Evolutionary conservation across 2,329 filamentous ascomycete species (phyloP), one percentile per base, ranked within the genome.

Genomic region (Triangularia setosa): DNA sequence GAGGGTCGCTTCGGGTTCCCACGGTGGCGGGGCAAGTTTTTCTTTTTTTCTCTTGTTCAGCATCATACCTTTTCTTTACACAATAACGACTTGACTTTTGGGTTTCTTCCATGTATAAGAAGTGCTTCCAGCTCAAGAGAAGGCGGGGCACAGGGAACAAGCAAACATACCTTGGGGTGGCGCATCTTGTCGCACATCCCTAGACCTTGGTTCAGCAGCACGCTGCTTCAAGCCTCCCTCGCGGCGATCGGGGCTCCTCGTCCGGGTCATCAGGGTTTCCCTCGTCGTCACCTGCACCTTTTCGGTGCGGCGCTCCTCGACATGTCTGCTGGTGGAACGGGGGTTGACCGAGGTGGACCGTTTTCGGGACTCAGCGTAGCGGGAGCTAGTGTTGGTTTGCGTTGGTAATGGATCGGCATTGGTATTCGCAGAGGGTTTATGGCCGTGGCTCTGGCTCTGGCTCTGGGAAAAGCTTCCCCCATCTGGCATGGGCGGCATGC

Each of bases 1-100:
- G 23, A 98, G 79, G 0, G 85, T 89, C 8, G 88, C 94, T 73
- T 92, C 85, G 0, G 95, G 94, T 63, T 87, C 88, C 95, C 95
- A 98, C 72, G 80, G 78, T 68, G 77, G 80, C 81, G 70, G 65
- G 52, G 21, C 58, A 7, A 64, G 72, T 71, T 68, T 63, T 54
- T 61, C 69, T 67, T 52, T 28, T 27, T 64, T 60, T 1, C 40
- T 24, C 33, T 59, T 30, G 40, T 7, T 76, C 70, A 75, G 72
- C 65, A 65, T 56, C 44, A 23, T 27, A 21, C 4, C 27, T 28
- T 28, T 28, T 28, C 8, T 28, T 28, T 28, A 4, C 8, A 28
- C 27, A 28, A 8, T 28, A 8, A 28, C 8, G 8, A 28, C 27
- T 28, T 28, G 27, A 28, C 8, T 4, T 28, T 28, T n/a, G n/a